Conservation (phyloP, 306 rosid genomes). For the Pyrus pyrifolia region DNA sequence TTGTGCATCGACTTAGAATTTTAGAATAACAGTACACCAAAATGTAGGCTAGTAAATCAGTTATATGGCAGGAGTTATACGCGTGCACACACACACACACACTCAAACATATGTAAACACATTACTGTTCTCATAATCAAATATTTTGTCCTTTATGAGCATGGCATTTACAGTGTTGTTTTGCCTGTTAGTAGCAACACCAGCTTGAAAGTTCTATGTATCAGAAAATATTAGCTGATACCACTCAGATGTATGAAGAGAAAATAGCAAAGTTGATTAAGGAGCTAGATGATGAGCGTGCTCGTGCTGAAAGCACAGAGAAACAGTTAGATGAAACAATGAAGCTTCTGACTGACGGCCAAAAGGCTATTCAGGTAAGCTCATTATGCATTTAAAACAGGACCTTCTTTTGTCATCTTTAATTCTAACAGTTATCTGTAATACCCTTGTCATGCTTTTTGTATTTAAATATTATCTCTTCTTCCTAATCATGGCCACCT, state of each 20-base stretch:
- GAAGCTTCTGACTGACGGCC: constrained; percentile 35
- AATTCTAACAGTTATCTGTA: not conserved
- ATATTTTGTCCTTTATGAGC: not conserved
- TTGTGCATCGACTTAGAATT: not conserved
- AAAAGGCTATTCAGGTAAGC: constrained; percentile 40
- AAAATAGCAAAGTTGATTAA: constrained; percentile 43
- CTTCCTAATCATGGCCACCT: not conserved
- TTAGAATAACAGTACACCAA: not conserved
- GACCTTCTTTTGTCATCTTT: not conserved
- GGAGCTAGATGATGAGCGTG: constrained; percentile 37
- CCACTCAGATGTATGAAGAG: constrained; percentile 61
- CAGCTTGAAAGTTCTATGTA: constrained; percentile 47
- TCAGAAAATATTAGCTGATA: constrained; percentile 56
- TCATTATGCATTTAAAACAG: not conserved
- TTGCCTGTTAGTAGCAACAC: constrained; percentile 49
- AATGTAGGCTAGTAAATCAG: not conserved
- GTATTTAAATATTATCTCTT: not conserved
- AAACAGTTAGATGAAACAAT: constrained; percentile 27
- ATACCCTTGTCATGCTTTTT: not conserved
- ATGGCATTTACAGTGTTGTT: constrained; percentile 15
- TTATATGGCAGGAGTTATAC: not conserved
- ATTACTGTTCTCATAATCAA: not conserved
- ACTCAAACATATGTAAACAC: not conserved
- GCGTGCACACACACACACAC: not conserved
- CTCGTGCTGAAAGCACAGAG: constrained; percentile 19